Base-by-base conservation (phyloP, 83 land plant genomes). In the Diphasiastrum complanatum region DNA sequence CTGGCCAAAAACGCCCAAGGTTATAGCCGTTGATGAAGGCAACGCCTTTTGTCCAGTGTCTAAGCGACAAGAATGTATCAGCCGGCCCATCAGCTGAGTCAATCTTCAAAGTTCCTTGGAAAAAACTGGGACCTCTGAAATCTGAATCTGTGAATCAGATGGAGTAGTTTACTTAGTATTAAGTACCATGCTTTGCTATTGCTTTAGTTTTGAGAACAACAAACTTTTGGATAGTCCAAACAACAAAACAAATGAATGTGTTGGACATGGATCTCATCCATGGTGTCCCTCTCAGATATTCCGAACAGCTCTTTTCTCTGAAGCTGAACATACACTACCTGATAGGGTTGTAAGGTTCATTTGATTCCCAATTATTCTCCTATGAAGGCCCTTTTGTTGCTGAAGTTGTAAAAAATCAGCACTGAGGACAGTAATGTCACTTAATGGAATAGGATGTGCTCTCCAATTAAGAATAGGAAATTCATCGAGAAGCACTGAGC, bases 1-100 rank as follows among this genome's bases (percentile, higher is more conserved):
- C 97, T 61, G 91, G 95, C 97, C 97, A 92, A 55, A 62, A 92
- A 67, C 97, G 79, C 69, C 97, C 97, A 5, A 92, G 41, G 47
- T 92, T 92, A 71, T 85, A 87, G 20, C 77, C 79, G 45, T 92
- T 92, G 27, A 92, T 64, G 33, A 92, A 83, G 50, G 78, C 91
- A 45, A 92, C 62, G 6, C 97, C 97, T 76, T 92, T 92, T 38
- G 64, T 80, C 97, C 95, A 92, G 0, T 95, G 95, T 52, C 60
- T 61, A 30, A 92, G 75, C 23, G 95, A 87, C 33, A 92, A 33
- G 63, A 68, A 87, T 59, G 97, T 85, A 56, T 92, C 96, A 34
- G 66, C 63, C 3, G 78, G 71, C 52, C 68, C 67, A 46, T 72
- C 36, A 24, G 68, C 23, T 33, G 70, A 23, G 0, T 62, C 51